A percentile compares a stretch with the other conserved stretches of the same genome.
Conservation (phyloP, 1,139 yeast genomes). For the Kazachstania sp. region DNA sequence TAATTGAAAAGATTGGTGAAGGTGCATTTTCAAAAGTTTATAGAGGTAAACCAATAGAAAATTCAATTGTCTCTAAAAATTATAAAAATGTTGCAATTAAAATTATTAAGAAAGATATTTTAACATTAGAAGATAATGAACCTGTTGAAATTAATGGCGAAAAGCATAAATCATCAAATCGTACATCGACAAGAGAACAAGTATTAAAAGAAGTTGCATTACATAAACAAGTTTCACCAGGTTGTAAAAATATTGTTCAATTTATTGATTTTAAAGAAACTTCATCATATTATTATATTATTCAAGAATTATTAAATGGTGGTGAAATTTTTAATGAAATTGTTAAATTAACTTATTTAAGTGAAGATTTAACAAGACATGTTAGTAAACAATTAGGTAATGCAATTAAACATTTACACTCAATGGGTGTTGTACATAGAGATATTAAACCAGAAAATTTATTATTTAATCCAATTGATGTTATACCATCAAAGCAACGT, state of each 20-base stretch:
- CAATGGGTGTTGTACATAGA: conserved; percentile 81
- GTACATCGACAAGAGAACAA: conserved; percentile 27
- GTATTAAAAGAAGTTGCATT: conserved; percentile 79
- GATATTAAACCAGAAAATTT: conserved; percentile 94
- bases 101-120: conserved; percentile 63
- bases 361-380: conserved; percentile 78
- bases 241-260: conserved; percentile 63
- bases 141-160: conserved; percentile 14
- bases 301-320: conserved; percentile 81
- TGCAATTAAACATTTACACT: conserved; percentile 76
- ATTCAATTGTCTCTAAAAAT: conserved; percentile 7
- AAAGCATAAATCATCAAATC: conserved; percentile 11
- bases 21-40: conserved; percentile 91
- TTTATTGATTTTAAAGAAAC: conserved; percentile 63
- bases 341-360: conserved; percentile 81
- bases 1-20: conserved; percentile 50
- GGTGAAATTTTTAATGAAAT: conserved; percentile 95
- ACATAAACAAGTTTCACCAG: conserved; percentile 28
- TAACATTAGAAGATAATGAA: conserved; percentile 18
- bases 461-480: conserved; percentile 68
- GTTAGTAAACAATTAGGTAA: conserved; percentile 76
- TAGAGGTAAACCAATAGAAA: conserved; percentile 41
- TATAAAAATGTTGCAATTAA: conserved; percentile 46
- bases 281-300: conserved; percentile 59
- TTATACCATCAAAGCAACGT: conserved; percentile 41